Base-by-base conservation (phyloP, 2,329 filamentous ascomycete species). In the Didymellaceae sp. region DNA sequence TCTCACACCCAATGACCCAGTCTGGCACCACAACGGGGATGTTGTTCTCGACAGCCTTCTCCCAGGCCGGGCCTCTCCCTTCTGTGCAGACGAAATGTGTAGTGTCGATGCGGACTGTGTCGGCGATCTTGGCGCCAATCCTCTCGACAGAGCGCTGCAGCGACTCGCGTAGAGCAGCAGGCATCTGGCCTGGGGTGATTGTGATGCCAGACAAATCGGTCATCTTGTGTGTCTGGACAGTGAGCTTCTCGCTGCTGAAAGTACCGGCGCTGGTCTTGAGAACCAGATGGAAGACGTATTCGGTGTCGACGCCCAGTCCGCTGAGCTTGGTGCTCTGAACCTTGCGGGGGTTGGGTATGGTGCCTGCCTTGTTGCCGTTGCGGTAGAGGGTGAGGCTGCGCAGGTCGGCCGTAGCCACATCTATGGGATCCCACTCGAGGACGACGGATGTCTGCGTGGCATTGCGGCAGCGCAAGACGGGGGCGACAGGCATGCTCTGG, bases 11-110 rank as follows among this genome's bases (percentile, higher is more conserved):
- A 63, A 96, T 89, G 22, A 99, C 84, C 94, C 94, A 99, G 74
- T 99, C 94, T 16, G 94, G 94, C 30, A 94, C 85, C 17, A 99
- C 94, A 9, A 99, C 91, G 6, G 94, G 94, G 45, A 99, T 96
- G 73, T 97, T 99, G 84, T 92, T 95, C 78, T 97, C 93, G 22
- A 93, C 87, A 1, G 94, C 94, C 79, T 94, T 95, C 77, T 99
- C 94, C 94, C 94, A 99, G 10, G 88, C 83, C 41, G 89, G 82
- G 24, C 94, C 94, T 47, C 92, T 81, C 22, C 92, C 92, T 73
- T 99, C 94, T 8, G 91, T 96, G 57, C 93, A 97, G 52, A 99
- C 91, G 72, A 99, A 99, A 75, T 99, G 94, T 13, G 94, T 99
- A 1, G 94, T 99, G 72, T 99, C 94, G 68, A 99, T 97, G 65